Evolutionary conservation across 495 filamentous ascomycete genomes (phyloP).

Genomic region (Lophiostoma macrostomum): DNA sequence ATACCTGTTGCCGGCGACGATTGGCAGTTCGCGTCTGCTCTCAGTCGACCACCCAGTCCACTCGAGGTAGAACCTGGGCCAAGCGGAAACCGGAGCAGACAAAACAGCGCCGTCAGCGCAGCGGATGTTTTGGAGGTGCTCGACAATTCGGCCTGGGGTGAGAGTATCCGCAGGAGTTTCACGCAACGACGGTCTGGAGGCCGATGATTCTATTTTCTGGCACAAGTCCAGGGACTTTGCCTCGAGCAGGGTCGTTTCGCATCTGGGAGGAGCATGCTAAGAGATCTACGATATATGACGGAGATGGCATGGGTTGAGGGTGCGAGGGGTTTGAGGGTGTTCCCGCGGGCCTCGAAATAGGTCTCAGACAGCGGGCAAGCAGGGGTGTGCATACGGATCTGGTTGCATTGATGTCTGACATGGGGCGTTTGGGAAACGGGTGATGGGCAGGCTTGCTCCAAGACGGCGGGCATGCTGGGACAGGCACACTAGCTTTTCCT

Average conservation of each 20-base stretch:
- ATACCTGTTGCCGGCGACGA: conserved; percentile 33
- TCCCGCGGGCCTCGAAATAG: conserved; percentile 19
- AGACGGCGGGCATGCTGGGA: too few relatives aligned
- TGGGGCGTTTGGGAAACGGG: conserved; percentile 4
- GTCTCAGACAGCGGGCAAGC: conserved; percentile 1
- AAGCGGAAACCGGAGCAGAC: conserved; percentile 45
- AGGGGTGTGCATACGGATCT: conserved; percentile 16
- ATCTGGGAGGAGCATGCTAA: conserved; percentile 4
- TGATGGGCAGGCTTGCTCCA: conserved; percentile 9
- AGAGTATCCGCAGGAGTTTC: conserved; percentile 85
- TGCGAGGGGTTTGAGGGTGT: conserved; percentile 5
- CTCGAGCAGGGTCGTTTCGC: conserved; percentile 14
- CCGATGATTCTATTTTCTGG: conserved; percentile 13
- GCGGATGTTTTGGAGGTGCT: conserved; percentile 77
- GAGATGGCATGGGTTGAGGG: conserved; percentile 8
- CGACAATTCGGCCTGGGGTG: conserved; percentile 84
- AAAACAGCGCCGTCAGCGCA: conserved; percentile 68
- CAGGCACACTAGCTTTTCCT: too few relatives aligned
- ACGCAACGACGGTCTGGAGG: conserved; percentile 59
- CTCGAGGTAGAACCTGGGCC: conserved; percentile 27
- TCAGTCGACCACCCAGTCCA: conserved; percentile 40
- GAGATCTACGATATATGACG: conserved; percentile 15
- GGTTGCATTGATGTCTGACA: conserved; percentile 27
- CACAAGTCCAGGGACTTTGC: background rate
- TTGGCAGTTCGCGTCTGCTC: conserved; percentile 40